Evolutionary conservation across 441 rosid genomes (phyloP).

Genomic region (Biscutella laevigata): DNA sequence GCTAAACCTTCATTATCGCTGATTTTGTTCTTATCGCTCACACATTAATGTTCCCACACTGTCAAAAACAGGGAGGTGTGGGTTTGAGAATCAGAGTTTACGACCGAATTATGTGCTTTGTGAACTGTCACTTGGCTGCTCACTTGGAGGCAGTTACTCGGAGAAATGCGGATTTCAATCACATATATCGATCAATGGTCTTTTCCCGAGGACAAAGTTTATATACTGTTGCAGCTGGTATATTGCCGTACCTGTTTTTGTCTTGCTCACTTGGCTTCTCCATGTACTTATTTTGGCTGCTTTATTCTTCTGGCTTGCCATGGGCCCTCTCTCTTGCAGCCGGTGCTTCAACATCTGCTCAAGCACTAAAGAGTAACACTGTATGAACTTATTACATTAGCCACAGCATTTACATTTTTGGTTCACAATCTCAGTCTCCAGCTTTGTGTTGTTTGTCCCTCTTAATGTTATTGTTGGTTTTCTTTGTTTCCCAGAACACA

Average conservation of each 20-base stretch:
- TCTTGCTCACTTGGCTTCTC: constrained; percentile 63
- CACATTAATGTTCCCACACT: constrained; percentile 4
- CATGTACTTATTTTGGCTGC: constrained; percentile 62
- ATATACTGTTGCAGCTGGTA: constrained; percentile 60
- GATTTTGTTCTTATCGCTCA: constrained; percentile 7
- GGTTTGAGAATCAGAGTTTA: constrained; percentile 90
- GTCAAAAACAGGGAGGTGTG: constrained; percentile 76
- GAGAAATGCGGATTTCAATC: constrained; percentile 96
- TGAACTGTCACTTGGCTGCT: constrained; percentile 97
- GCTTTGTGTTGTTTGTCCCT: constrained; percentile 1
- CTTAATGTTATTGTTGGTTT: background rate
- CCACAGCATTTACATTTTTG: background rate
- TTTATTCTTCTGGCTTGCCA: constrained; percentile 69
- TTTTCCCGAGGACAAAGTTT: constrained; percentile 60
- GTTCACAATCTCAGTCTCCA: constrained; percentile 1
- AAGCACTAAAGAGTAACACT: constrained; percentile 44
- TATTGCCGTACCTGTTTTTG: constrained; percentile 57
- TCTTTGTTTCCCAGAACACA: constrained; percentile 34
- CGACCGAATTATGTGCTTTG: constrained; percentile 89
- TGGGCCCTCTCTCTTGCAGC: constrained; percentile 77
- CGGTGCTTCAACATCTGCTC: constrained; percentile 56
- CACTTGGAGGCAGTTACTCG: constrained; percentile 95
- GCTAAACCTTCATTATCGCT: background rate
- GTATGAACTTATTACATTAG: constrained; percentile 34
- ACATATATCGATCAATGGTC: constrained; percentile 70